Base-by-base conservation (phyloP, 2,329 filamentous ascomycete species). In the Colletotrichum lindemuthianum region DNA sequence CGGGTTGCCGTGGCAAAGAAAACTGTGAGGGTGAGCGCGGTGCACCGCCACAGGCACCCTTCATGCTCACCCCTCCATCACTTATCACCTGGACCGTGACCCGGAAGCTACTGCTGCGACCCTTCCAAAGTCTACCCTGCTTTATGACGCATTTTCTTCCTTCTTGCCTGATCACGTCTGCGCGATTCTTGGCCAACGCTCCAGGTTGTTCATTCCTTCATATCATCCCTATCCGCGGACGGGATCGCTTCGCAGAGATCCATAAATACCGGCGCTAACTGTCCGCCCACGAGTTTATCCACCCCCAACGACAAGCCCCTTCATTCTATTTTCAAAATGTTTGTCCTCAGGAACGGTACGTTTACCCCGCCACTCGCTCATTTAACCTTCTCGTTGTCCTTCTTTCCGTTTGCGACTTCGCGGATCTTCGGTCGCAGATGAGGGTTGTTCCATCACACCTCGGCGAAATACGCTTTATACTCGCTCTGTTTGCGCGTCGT, bases 291-390 rank as follows among this genome's bases (percentile, higher is more conserved):
- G 40, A 39, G 40, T 58, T 37, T 55, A 41, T 43, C 50, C 47
- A 52, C 54, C 48, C 24, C 51, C 54, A 58, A 9, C 37, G 24
- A 16, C 43, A 40, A 66, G 55, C 54, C 49, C 54, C 39, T 47
- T 65, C 56, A 33, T 8, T 37, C 48, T 13, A 43, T 16, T 43
- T 68, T 67, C 73, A 76, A 63, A 67, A 77, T 77, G 76, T 78
- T 78, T 68, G 76, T 77, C 70, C 72, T 77, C 60, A 73, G 76
- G 68, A 77, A 77, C 71, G 75, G 76, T 77, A 71, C 69, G 75
- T 76, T 59, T 63, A 54, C 65, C 58, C 67, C 67, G 60, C 65
- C 54, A 50, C 37, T 36, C 6, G 39, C 43, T 32, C 15, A 15
- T 16, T 15, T 11, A 16, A 16, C 43, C 15, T 45, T 45, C 43